Evolutionary conservation across 2,329 filamentous ascomycete genomes (phyloP).

Genomic region (Tolypocladium amazonense): DNA sequence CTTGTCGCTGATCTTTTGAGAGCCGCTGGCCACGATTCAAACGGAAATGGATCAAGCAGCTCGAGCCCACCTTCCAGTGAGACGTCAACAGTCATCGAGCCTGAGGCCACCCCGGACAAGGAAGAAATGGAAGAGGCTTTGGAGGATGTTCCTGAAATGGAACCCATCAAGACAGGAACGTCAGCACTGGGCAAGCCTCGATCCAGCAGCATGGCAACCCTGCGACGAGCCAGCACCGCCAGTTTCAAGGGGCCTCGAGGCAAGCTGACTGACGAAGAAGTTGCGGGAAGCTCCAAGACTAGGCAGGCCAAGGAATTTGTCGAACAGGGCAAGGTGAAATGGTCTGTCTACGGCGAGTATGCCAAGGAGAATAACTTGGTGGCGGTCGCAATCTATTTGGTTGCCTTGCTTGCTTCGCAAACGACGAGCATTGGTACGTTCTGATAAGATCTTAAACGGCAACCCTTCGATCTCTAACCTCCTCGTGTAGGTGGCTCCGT

Average conservation of each 20-base stretch:
- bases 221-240: slow-evolving; percentile 83
- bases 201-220: slow-evolving; percentile 63
- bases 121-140: slow-evolving; percentile 67
- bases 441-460: too few relatives aligned
- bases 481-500: slow-evolving; percentile 56
- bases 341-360: slow-evolving; percentile 85
- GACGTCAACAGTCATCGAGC: slow-evolving; percentile 46
- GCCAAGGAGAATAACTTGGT: slow-evolving; percentile 86
- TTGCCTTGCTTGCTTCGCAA: slow-evolving; percentile 70
- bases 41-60: slow-evolving; percentile 25
- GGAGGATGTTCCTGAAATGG: slow-evolving; percentile 64
- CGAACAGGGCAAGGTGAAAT: slow-evolving; percentile 97
- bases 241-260: slow-evolving; percentile 81
- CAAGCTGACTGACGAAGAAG: slow-evolving; percentile 77
- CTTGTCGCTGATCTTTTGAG: slow-evolving; percentile 77
- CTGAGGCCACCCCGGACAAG: slow-evolving; percentile 42
- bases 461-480: slow-evolving; percentile 1
- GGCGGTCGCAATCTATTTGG: slow-evolving; percentile 71
- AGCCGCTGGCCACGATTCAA: slow-evolving; percentile 54
- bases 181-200: slow-evolving; percentile 42
- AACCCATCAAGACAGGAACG: slow-evolving; percentile 54
- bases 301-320: slow-evolving; percentile 79
- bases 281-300: slow-evolving; percentile 59
- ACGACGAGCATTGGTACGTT: slow-evolving; percentile 64
- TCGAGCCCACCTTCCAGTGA: slow-evolving; percentile 39